Evolutionary conservation across 164 flowering plant species (phyloP), one percentile per base, ranked within the genome.

Genomic region (Hamamelis virginiana): DNA sequence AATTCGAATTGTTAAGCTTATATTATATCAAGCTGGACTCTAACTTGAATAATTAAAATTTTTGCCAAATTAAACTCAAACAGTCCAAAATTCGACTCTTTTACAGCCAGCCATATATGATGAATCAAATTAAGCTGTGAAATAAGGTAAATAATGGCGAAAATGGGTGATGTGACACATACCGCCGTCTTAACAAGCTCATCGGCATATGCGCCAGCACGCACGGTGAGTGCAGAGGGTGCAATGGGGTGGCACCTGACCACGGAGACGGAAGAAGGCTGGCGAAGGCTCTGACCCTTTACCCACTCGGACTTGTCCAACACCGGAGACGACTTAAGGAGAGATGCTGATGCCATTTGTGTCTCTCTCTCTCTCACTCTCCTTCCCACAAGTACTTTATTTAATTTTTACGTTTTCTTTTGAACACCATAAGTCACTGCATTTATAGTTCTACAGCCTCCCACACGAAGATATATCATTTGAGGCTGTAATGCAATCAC

Each of bases 161-260:
- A 50, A 50, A 0, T n/a, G 8, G 6, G 33, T 52, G 33, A 22
- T 10, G 1, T 27, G 59, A 38, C 14, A 71, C 87, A 28, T 83
- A 93, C 98, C 79, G 97, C 97, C 12, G 97, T 93, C 76, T 93
- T 91, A 79, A 93, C 81, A 52, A 93, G 97, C 86, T 93, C 98
- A 75, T 93, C 97, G 3, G 90, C 86, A 43, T 91, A 92, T 44
- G 97, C 72, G 47, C 85, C 72, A 56, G 94, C 95, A 0, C 93
- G 82, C 58, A 91, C 66, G 73, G 84, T 75, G 77, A 91, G 81
- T 11, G 74, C 57, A 2, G 92, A 76, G 0, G 83, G 78, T 22
- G 85, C 64, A 19, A 79, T 16, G 33, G 85, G 75, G 73, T 22
- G 72, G 83, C 77, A 76, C 38, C 86, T 74, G 65, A 81, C 76